Conservation (phyloP, 805 yeast genomes). For the Blastobotrys peoriensis region DNA sequence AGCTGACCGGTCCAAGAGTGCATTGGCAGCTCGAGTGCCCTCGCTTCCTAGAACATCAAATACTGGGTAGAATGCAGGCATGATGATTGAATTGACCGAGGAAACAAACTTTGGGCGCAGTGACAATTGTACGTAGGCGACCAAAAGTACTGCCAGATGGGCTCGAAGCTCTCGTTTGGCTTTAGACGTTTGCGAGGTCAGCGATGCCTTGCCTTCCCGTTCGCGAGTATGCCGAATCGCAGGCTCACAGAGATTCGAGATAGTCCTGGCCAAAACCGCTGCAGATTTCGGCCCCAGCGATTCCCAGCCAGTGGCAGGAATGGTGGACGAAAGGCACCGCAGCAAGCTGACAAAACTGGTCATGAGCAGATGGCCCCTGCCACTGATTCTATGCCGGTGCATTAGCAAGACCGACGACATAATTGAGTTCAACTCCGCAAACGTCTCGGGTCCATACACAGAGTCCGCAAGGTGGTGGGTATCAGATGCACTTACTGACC, state of each 20-base stretch:
- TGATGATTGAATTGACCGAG: slow-evolving; percentile 42
- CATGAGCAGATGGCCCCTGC: slow-evolving; percentile 66
- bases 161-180: slow-evolving; percentile 59
- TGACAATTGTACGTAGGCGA: slow-evolving; percentile 51
- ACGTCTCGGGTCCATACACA: slow-evolving; percentile 29
- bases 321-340: slow-evolving; percentile 35
- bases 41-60: slow-evolving; percentile 63
- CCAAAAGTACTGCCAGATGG: slow-evolving; percentile 52
- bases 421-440: slow-evolving; percentile 39
- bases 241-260: slow-evolving; percentile 73
- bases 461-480: slow-evolving; percentile 21
- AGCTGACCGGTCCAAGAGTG: slow-evolving; percentile 63
- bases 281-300: slow-evolving; percentile 35
- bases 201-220: slow-evolving; percentile 30
- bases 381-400: slow-evolving; percentile 64
- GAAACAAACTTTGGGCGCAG: slow-evolving; percentile 45
- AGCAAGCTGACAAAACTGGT: slow-evolving; percentile 46
- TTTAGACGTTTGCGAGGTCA: slow-evolving; percentile 50
- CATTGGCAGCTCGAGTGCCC: slow-evolving; percentile 58
- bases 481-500: no score
- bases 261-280: slow-evolving; percentile 47
- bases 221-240: slow-evolving; percentile 30
- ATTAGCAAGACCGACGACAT: slow-evolving; percentile 56
- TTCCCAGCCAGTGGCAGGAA: slow-evolving; percentile 3
- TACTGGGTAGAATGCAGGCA: slow-evolving; percentile 52